Base-by-base conservation (phyloP, 2,329 filamentous ascomycete species). In the Alternaria novae-zelandiae region DNA sequence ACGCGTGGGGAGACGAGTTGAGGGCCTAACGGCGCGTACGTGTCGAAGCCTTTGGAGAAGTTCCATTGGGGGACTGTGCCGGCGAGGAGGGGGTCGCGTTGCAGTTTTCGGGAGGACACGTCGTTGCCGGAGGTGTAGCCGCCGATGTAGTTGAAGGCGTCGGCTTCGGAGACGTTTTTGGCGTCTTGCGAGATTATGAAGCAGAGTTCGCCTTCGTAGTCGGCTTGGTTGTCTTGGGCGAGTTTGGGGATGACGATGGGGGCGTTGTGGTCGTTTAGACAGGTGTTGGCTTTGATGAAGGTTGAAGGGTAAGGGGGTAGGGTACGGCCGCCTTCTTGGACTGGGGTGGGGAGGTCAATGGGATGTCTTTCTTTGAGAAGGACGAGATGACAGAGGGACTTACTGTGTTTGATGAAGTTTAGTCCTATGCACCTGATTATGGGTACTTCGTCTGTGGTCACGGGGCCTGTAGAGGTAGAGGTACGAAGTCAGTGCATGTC, bases 371-470 rank as follows among this genome's bases (percentile, higher is more conserved):
- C 15, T 4, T 32, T 32, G 15, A n/a, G 13, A 7, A n/a, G 15
- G 45, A 15, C 28, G 13, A 11, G 26, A 36, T 13, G 11, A 21
- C 26, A 6, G 12, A n/a, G 17, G 11, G 7, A 61, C 70, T n/a
- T 69, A 80, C 78, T 86, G 68, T 89, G 87, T 57, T 85, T 88
- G 43, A 83, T 82, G 68, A 89, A 89, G 69, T 90, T 89, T 26
- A 89, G 71, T 0, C 87, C 88, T 12, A 89, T 83, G 66, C 87
- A 89, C 20, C 86, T 78, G 4, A 90, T 70, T 46, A 88, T 86
- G 0, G 86, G 85, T 0, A 89, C 84, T 54, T 88, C 85, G 3
- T 77, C 74, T 10, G 74, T 76, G 0, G 82, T 80, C 30, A 89
- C 72, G 0, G 87, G 87, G 0, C 86, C n/a, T n/a, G n/a, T n/a